These are phyloP conservation scores for Mucor circinelloides DNA, from an alignment of 371 early-diverging fungal genomes.

Conservation along the genomic window DNA sequence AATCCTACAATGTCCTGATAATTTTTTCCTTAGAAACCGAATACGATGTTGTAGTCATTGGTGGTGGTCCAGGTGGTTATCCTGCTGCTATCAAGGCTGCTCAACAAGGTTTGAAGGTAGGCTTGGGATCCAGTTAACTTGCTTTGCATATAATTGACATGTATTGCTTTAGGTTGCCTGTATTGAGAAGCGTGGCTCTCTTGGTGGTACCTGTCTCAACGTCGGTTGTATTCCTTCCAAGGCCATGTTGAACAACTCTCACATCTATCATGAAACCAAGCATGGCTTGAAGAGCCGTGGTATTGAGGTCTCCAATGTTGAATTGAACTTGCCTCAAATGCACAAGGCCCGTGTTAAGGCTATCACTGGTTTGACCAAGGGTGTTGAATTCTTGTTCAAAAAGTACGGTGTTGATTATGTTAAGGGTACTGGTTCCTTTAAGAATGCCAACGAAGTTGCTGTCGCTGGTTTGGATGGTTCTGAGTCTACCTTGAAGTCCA, in stretches of 20 bases:
- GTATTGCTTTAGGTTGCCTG: conserved; percentile 78
- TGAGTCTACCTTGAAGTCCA: conserved; percentile 72
- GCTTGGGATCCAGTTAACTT: neutral
- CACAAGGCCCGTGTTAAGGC: conserved; percentile 91
- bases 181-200: conserved; percentile 93
- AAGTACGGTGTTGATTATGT: conserved; percentile 94
- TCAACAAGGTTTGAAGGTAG: conserved; percentile 95
- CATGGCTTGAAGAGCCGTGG: conserved; percentile 92
- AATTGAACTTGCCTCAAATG: conserved; percentile 86
- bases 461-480: conserved; percentile 84
- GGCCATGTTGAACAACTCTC: conserved; percentile 97
- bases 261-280: conserved; percentile 91
- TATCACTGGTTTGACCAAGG: conserved; percentile 88
- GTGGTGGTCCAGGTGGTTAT: conserved; percentile 98
- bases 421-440: conserved; percentile 90
- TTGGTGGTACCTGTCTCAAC: conserved; percentile 98
- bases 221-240: conserved; percentile 99
- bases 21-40: conserved; percentile 49
- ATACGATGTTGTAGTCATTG: conserved; percentile 86
- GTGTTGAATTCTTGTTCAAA: conserved; percentile 94
- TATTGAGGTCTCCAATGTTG: conserved; percentile 87
- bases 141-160: neutral
- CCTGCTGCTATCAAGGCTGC: conserved; percentile 99
- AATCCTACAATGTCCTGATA: neutral
- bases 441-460: conserved; percentile 75